Percentiles rank a stretch among this genome's conserved stretches.
phyloP scores from a whole-genome alignment of 768 basidiomycete genomes.

The Clathrus columnatus region DNA sequence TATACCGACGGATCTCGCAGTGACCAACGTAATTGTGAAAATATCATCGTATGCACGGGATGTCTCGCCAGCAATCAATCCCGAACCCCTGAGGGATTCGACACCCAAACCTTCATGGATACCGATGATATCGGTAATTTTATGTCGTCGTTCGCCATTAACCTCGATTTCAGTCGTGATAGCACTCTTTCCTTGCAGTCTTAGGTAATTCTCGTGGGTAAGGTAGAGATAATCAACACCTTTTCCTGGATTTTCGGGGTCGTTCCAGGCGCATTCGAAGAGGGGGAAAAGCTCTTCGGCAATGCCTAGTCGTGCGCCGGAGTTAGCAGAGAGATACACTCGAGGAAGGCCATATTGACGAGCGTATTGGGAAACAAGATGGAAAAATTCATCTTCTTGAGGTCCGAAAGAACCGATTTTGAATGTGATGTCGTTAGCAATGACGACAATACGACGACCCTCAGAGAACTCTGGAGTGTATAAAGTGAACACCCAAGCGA shows the following conservation, averaged over 20 bases:
- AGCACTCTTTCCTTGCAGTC: conserved; percentile 72
- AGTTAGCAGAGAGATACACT: conserved; percentile 97
- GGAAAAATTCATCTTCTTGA: conserved; percentile 93
- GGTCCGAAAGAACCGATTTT: conserved; percentile 99
- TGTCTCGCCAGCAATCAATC: conserved; percentile 97
- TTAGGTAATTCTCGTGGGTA: conserved; percentile 83
- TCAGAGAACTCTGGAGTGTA: conserved; percentile 85
- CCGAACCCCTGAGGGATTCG: conserved; percentile 91
- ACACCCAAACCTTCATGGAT: conserved; percentile 97
- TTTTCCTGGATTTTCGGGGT: conserved; percentile 76
- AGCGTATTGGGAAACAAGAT: conserved; percentile 88
- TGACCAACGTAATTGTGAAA: conserved; percentile 98
- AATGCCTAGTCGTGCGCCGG: conserved; percentile 92
- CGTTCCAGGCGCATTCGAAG: conserved; percentile 90
- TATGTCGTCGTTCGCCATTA: conserved; percentile 80
- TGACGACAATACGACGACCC: conserved; percentile 79
- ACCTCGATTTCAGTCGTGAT: conserved; percentile 79
- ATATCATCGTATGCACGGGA: conserved; percentile 99
- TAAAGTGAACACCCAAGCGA: conserved; percentile 93
- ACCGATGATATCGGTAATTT: conserved; percentile 94
- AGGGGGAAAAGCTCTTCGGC: conserved; percentile 85
- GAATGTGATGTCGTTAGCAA: conserved; percentile 98
- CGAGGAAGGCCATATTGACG: conserved; percentile 83
- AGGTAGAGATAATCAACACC: conserved; percentile 95
- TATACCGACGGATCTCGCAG: conserved; percentile 97